Percentiles rank a stretch among this genome's conserved stretches.
Evolutionary conservation across 73 alveolate genomes (phyloP).

Genomic region (Paramecium octaurelia): DNA sequence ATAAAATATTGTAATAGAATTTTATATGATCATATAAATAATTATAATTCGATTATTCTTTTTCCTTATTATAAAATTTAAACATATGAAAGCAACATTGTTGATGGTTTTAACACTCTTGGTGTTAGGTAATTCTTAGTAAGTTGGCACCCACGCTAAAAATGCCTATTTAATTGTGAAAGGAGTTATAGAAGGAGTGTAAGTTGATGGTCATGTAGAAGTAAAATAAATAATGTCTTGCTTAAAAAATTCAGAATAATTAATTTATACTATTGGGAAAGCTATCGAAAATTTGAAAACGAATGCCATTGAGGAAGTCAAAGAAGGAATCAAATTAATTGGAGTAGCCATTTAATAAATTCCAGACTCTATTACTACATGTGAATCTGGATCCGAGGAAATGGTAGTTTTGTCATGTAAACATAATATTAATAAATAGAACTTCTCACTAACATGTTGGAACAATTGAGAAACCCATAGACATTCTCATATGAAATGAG

Average conservation of each 20-base stretch:
- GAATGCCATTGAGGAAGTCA: background rate
- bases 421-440: background rate
- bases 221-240: background rate
- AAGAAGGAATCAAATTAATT: background rate
- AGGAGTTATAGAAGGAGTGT: conserved; percentile 39
- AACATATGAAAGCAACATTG: background rate
- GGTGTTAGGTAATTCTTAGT: background rate
- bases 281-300: background rate
- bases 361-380: background rate
- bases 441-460: background rate
- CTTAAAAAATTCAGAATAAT: background rate
- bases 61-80: background rate
- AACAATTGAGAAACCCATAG: conserved; percentile 17
- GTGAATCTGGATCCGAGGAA: background rate
- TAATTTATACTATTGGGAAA: background rate
- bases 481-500: background rate
- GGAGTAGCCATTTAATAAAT: background rate
- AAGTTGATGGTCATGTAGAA: background rate
- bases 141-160: background rate
- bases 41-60: background rate
- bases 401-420: background rate
- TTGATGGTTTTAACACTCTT: background rate
- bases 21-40: background rate
- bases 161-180: background rate
- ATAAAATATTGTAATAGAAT: too few relatives aligned